Base-by-base conservation (phyloP, 2,329 filamentous ascomycete species). In the Fusarium buxicola region DNA sequence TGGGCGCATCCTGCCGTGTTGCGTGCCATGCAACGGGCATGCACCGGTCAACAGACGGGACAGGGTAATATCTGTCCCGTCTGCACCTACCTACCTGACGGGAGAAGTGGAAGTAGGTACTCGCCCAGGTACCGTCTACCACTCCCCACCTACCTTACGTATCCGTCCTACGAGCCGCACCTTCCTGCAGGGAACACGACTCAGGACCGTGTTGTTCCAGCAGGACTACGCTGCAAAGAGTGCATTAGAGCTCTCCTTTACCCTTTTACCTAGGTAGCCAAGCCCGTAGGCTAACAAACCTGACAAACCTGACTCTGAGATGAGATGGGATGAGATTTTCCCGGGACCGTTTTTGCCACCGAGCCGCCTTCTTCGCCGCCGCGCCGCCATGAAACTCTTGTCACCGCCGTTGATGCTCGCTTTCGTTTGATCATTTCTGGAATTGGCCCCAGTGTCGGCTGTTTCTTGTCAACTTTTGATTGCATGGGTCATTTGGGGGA, bases 121-220 rank as follows among this genome's bases (percentile, higher is more conserved):
- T 27, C 31, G 18, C 12, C 15, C 36, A 44, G 16, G 38, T 44
- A 52, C 31, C 48, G n/a, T n/a, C 28, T 36, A 52, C 48, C 16
- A 40, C 36, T 13, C 15, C 16, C 18, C 24, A 44, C 27, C 12
- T 18, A 25, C 31, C 43, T n/a, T n/a, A n/a, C n/a, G n/a, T n/a
- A n/a, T 15, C 15, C 45, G 32, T 38, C 40, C 31, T 44, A 35
- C 40, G 56, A 45, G 55, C 38, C 50, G 40, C 36, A 48, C 54
- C 41, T 60, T 41, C 49, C 38, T 47, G 41, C 62, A 66, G 55
- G 65, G 55, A 54, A 55, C 65, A 68, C 67, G 67, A 70, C 67
- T 69, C 67, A 66, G 65, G 57, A 38, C 55, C 45, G 32, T 46
- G 47, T 58, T 35, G 43, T 52, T 43, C 44, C 60, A 39, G 51